These are phyloP conservation scores for Fusarium nelsonii DNA, from an alignment of 2,329 filamentous ascomycete genomes.

Conservation along the genomic window DNA sequence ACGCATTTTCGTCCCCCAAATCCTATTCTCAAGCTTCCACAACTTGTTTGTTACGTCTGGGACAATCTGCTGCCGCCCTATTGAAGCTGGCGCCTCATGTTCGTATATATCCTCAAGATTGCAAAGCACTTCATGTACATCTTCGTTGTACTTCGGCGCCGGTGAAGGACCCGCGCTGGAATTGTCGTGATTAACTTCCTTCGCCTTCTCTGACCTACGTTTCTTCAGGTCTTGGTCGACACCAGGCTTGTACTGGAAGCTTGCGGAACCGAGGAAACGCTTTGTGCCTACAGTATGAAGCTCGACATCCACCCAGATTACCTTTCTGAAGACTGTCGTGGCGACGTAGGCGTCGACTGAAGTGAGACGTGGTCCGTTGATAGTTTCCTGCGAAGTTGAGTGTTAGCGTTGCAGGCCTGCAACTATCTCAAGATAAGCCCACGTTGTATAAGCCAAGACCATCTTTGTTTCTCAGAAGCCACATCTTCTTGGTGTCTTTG, in stretches of 20 bases:
- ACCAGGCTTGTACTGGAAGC: conserved; percentile 2
- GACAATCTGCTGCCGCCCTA: too few species aligned
- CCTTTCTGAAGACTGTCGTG: background rate
- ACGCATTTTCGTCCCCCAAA: conserved; percentile 64
- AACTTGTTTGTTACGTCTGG: background rate
- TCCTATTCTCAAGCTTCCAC: conserved; percentile 72
- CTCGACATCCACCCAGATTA: conserved; percentile 23
- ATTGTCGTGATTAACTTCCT: background rate
- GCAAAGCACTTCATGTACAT: background rate
- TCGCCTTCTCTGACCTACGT: background rate
- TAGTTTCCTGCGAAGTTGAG: conserved; percentile 38
- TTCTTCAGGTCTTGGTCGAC: background rate
- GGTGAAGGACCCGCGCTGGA: background rate
- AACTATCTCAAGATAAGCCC: background rate
- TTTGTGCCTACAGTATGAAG: conserved; percentile 45
- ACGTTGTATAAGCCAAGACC: conserved; percentile 40
- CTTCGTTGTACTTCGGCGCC: background rate
- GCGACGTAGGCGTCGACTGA: conserved; percentile 45
- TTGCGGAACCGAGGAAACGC: conserved; percentile 35
- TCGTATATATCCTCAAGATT: background rate
- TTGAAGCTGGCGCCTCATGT: background rate
- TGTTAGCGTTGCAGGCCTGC: background rate
- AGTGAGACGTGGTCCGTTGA: conserved; percentile 38
- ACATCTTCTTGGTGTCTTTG: background rate
- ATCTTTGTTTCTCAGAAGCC: background rate